Base-by-base conservation (phyloP, 2,329 filamentous ascomycete species). In the Aureobasidium sp. region DNA sequence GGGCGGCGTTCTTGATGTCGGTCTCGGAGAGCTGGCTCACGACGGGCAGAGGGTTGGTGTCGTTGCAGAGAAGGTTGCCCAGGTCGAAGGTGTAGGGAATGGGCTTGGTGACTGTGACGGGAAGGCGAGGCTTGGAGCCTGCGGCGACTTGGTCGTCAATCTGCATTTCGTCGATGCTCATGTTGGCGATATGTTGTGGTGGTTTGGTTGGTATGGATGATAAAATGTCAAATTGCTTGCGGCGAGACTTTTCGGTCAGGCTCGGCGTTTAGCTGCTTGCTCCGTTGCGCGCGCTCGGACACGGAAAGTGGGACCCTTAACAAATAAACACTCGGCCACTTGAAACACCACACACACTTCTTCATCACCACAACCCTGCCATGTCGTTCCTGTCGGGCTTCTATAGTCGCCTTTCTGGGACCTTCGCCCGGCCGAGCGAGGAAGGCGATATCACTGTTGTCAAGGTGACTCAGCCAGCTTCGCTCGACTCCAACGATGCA, bases 61-160 rank as follows among this genome's bases (percentile, higher is more conserved):
- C 94, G 72, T 87, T 87, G 75, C 86, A 88, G 72, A 95, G 83
- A 60, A 97, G 87, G 72, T 95, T 86, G 68, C 91, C 88, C 44
- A 97, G 87, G 75, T 97, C 91, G 79, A 95, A 97, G 68, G 86
- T 91, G 80, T 95, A 96, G 11, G 92, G 91, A 7, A 89, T 95
- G 5, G 91, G 87, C 77, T 95, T 95, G 64, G 87, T 69, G 53
- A 78, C 73, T 17, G 58, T 62, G 34, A 65, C 56, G 51, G 64
- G 62, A 8, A 66, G 63, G 41, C 63, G 64, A 29, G 49, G 37
- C 34, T 65, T 65, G 39, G 58, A 48, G 36, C 52, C 61, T 8
- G 62, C 27, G 14, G 64, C 39, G n/a, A 55, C 51, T 3, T 60
- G 45, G 29, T 49, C 34, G 37, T 63, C 64, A 58, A 63, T 63